Conservation (phyloP, 108 stramenopile genomes). For the Skeletonema grethae region DNA sequence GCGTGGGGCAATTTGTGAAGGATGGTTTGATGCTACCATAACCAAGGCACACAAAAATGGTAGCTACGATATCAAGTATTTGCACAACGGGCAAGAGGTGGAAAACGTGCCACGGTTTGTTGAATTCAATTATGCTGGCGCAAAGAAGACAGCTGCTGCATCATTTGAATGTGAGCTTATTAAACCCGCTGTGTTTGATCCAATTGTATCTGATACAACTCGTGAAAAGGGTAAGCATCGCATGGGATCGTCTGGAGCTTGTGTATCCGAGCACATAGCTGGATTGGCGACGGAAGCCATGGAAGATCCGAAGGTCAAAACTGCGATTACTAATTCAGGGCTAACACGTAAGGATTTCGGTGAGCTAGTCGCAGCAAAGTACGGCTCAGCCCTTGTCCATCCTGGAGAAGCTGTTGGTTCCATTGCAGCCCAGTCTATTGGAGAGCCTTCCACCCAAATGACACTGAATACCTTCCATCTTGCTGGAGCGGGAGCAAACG, state of each 20-base stretch:
- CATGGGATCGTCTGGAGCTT: constrained; percentile 80
- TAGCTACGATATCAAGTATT: constrained; percentile 69
- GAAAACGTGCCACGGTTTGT: constrained; percentile 66
- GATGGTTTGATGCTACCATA: constrained; percentile 83
- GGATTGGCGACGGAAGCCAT: constrained; percentile 53
- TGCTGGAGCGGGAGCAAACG: constrained; percentile 99
- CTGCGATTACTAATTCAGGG: constrained; percentile 59
- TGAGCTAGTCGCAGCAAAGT: constrained; percentile 88
- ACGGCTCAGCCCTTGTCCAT: constrained; percentile 84
- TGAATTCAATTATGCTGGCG: constrained; percentile 63
- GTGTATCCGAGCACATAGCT: constrained; percentile 86
- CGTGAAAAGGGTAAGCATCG: constrained; percentile 55
- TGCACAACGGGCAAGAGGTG: constrained; percentile 56
- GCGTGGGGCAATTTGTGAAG: constrained; percentile 79
- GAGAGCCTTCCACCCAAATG: constrained; percentile 99
- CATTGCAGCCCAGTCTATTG: constrained; percentile 96
- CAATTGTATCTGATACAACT: constrained; percentile 61
- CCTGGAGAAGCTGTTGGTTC: constrained; percentile 99
- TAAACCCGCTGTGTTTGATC: constrained; percentile 72
- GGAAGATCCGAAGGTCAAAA: constrained; percentile 54
- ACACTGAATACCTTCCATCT: constrained; percentile 99
- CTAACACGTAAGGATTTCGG: constrained; percentile 60
- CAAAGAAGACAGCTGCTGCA: constrained; percentile 46
- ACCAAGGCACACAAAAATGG: constrained; percentile 55
- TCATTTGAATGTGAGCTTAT: constrained; percentile 68